Base-by-base conservation (phyloP, 176 grass and related monocot genomes). In the Dactylis glomerata region DNA sequence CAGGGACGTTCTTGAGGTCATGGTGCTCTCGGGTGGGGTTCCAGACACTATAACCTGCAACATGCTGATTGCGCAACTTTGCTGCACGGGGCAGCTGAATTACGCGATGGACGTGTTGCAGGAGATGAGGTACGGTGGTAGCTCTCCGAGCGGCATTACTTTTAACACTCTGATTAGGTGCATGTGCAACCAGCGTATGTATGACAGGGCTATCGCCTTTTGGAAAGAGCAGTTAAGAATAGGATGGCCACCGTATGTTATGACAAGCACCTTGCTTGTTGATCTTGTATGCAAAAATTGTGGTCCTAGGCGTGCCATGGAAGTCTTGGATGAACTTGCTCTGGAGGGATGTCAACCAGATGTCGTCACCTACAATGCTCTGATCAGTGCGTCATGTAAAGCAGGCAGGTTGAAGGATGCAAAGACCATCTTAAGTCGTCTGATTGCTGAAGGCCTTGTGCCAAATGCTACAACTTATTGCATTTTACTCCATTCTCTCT, bases 101-200 rank as follows among this genome's bases (percentile, higher is more conserved):
- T 55, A 63, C 44, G 92, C 92, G 6, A 61, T 92, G 74, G 75
- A 76, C 36, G 45, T 92, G 17, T 52, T 90, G 45, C 85, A 92
- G 28, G 79, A 86, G 67, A 90, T 92, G 92, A 86, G 82, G 52
- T 92, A 90, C 56, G 65, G 82, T 3, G 87, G 92, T 73, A 90
- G 87, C 68, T 84, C 37, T 71, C 92, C 85, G 0, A 91, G 88
- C 31, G 92, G 88, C 59, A 86, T 94, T 72, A 92, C 92, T 58
- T 94, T 92, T 52, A 94, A 94, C 63, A 92, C 87, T 90, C 83
- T 94, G 86, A 92, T 94, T 71, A 89, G 89, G 85, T 92, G 84
- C 85, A 90, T 92, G 92, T 90, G 83, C 73, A 79, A 42, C 37
- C 75, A 86, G 9, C 75, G 41, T 83, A 83, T 88, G 85, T 90